Evolutionary conservation across 352 stramenopile genomes (phyloP).

Genomic region (Phytopythium mirpurense): DNA sequence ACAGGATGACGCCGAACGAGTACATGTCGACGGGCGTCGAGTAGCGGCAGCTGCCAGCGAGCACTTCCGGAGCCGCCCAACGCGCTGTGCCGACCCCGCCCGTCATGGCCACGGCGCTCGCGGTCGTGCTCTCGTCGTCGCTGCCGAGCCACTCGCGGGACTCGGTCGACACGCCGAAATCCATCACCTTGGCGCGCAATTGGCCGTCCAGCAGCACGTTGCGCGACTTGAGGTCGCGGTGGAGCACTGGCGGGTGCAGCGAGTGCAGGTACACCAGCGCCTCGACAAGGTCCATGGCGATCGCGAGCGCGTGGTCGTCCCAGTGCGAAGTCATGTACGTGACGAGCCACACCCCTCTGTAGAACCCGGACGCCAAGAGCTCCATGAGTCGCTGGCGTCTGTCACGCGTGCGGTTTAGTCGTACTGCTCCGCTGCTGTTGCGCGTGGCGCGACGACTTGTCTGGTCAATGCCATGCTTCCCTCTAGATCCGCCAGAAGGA

Average conservation of each 20-base stretch:
- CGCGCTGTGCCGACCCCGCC: conserved; percentile 34
- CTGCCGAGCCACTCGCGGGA: conserved; percentile 11
- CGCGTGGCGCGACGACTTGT: no score
- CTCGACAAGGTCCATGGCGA: conserved; percentile 28
- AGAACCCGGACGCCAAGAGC: conserved; percentile 18
- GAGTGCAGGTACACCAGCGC: conserved; percentile 46
- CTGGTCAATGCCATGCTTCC: no score
- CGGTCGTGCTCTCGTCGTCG: conserved; percentile 5
- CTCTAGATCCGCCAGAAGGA: no score
- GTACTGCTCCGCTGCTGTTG: no score
- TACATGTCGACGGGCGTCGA: conserved; percentile 35
- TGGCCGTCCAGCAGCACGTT: conserved; percentile 9
- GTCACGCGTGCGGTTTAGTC: no score
- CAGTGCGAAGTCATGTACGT: conserved; percentile 13
- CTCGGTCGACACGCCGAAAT: conserved; percentile 13
- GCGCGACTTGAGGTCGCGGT: conserved; percentile 16
- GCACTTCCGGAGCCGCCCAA: conserved; percentile 43
- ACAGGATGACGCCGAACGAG: conserved; percentile 41
- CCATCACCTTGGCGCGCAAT: conserved; percentile 3
- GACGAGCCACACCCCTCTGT: conserved; percentile 28
- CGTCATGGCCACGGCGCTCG: conserved; percentile 15
- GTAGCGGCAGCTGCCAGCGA: conserved; percentile 44
- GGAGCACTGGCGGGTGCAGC: conserved; percentile 28
- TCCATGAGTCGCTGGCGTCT: no score
- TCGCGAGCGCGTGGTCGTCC: conserved; percentile 11